Evolutionary conservation across 2,329 filamentous ascomycete genomes (phyloP).

Genomic region (Nemania bipapillata): DNA sequence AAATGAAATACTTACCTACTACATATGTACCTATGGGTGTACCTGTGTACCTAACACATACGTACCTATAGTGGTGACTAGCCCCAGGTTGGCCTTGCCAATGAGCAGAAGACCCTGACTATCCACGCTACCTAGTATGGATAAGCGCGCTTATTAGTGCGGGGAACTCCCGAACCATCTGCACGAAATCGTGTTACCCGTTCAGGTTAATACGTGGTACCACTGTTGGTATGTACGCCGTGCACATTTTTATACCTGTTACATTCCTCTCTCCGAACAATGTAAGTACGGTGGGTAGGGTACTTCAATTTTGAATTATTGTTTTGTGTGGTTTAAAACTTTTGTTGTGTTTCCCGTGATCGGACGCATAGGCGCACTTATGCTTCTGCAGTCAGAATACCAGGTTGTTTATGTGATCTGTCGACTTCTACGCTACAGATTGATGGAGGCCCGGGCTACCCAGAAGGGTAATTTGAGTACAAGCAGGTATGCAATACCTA

Average conservation of each 20-base stretch:
- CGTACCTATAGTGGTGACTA: conserved; percentile 6
- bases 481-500: background rate
- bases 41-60: too few relatives aligned
- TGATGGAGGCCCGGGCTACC: conserved; percentile 1
- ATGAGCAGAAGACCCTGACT: background rate
- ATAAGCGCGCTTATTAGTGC: conserved; percentile 41
- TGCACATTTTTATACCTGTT: background rate
- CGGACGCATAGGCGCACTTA: conserved; percentile 34
- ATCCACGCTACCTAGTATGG: conserved; percentile 21
- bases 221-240: background rate
- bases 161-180: conserved; percentile 43
- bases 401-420: conserved; percentile 2
- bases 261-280: background rate
- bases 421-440: background rate
- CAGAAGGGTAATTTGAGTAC: background rate
- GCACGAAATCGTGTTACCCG: conserved; percentile 40
- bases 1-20: background rate
- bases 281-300: background rate
- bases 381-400: conserved; percentile 27
- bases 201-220: conserved; percentile 40
- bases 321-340: background rate
- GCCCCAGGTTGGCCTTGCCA: conserved; percentile 12
- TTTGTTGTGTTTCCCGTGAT: conserved; percentile 18
- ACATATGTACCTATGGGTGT: too few relatives aligned
- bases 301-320: background rate